Percentiles rank a stretch among this genome's conserved stretches.
Evolutionary conservation across 371 early-diverging fungal species (phyloP).

Genomic region (Rhizomucor miehei): DNA sequence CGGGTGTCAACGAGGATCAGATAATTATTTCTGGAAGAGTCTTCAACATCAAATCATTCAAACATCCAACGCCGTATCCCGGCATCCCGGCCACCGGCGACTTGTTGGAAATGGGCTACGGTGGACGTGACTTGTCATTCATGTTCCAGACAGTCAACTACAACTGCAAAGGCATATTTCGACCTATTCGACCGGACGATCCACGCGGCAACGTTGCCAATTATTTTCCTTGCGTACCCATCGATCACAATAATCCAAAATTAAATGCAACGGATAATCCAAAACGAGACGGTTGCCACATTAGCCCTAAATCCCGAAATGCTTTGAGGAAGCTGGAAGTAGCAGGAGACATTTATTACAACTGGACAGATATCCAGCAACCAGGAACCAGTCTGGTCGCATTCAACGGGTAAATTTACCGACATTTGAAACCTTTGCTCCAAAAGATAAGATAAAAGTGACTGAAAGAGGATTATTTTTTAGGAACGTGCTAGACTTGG

Average conservation of each 20-base stretch:
- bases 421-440: no score
- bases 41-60: slow-evolving; percentile 44
- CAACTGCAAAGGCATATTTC: slow-evolving; percentile 65
- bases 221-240: slow-evolving; percentile 75
- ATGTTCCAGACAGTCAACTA: slow-evolving; percentile 76
- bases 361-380: slow-evolving; percentile 69
- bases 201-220: slow-evolving; percentile 52
- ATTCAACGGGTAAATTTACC: slow-evolving; percentile 63
- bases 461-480: no score
- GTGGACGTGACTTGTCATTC: slow-evolving; percentile 73
- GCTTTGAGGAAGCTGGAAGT: slow-evolving; percentile 44
- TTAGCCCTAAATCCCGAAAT: slow-evolving; percentile 43
- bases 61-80: slow-evolving; percentile 36
- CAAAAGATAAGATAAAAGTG: no score
- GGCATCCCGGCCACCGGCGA: slow-evolving; percentile 49
- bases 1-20: slow-evolving; percentile 42
- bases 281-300: slow-evolving; percentile 67
- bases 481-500: slow-evolving; percentile 50
- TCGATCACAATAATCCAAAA: slow-evolving; percentile 36
- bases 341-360: slow-evolving; percentile 67
- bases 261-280: slow-evolving; percentile 54
- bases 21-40: slow-evolving; percentile 55
- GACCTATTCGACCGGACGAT: slow-evolving; percentile 41
- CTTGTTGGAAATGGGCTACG: slow-evolving; percentile 60
- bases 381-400: slow-evolving; percentile 59